phyloP scores from a whole-genome alignment of 2,329 filamentous ascomycete species.

The Aspergillus hortae region DNA sequence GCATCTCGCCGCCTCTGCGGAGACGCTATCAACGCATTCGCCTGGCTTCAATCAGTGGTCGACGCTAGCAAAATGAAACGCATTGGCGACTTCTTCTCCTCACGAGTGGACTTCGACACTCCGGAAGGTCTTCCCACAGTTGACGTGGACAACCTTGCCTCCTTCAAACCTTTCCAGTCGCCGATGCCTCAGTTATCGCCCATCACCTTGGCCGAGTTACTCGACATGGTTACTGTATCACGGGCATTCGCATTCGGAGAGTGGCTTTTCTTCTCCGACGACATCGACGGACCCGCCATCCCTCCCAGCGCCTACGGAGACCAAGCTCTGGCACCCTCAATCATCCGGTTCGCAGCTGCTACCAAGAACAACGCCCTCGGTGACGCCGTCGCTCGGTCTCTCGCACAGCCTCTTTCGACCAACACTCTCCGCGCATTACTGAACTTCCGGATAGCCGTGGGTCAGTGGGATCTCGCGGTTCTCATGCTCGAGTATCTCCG shows the following conservation, averaged over 20 bases:
- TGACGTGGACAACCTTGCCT: constrained; percentile 13
- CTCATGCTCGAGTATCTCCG: constrained; percentile 32
- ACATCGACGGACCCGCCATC: constrained; percentile 55
- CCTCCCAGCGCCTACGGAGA: constrained; percentile 43
- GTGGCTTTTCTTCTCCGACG: constrained; percentile 51
- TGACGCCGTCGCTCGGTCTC: constrained; percentile 24
- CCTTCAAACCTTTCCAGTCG: constrained; percentile 20
- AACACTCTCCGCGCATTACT: constrained; percentile 36
- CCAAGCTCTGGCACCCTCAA: constrained; percentile 48
- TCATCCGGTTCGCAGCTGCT: constrained; percentile 53
- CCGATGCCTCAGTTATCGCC: constrained; percentile 42
- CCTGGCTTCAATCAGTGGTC: constrained; percentile 31
- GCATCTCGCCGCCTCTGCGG: constrained; percentile 21
- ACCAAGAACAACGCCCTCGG: constrained; percentile 41
- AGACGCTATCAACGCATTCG: constrained; percentile 27
- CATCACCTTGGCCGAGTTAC: constrained; percentile 47
- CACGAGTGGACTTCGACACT: constrained; percentile 15
- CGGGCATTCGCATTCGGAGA: constrained; percentile 48
- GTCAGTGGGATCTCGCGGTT: constrained; percentile 32
- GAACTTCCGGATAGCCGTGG: constrained; percentile 30
- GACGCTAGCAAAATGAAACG: constrained; percentile 35
- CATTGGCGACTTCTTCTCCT: constrained; percentile 32
- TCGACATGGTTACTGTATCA: constrained; percentile 49
- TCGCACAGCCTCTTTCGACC: constrained; percentile 29
- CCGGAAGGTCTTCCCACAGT: constrained; percentile 14